Evolutionary conservation across 2,329 filamentous ascomycete genomes (phyloP).

Genomic region (Colletotrichum abscissum): DNA sequence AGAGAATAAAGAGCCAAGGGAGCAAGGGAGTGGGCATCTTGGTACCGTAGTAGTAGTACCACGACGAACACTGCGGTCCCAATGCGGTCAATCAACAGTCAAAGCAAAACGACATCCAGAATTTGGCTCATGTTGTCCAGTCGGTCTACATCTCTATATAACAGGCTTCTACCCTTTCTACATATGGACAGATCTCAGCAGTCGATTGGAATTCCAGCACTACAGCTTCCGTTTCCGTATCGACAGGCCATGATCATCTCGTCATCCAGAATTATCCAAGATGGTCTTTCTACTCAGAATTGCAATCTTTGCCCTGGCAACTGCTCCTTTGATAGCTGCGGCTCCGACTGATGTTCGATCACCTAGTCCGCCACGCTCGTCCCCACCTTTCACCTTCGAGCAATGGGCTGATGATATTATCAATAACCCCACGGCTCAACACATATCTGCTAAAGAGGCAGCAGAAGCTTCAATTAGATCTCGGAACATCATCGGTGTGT

Average conservation of each 20-base stretch:
- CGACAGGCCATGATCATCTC: neutral
- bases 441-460: neutral
- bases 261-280: neutral
- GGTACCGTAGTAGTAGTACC: neutral
- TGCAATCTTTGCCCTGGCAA: neutral
- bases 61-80: neutral
- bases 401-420: constrained; percentile 7
- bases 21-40: neutral
- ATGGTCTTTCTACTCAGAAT: neutral
- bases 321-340: neutral
- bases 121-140: neutral
- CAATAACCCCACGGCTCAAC: neutral
- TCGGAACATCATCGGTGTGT: neutral
- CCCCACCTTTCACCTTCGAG: neutral
- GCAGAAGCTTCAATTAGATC: neutral
- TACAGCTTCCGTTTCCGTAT: neutral
- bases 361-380: neutral
- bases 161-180: neutral
- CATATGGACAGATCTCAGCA: neutral
- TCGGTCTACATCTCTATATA: neutral
- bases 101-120: neutral
- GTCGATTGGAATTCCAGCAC: neutral
- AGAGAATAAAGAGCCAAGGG: neutral
- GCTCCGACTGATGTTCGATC: neutral
- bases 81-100: neutral